phyloP scores from a whole-genome alignment of 805 yeast species.

The Candida xyloterini region DNA sequence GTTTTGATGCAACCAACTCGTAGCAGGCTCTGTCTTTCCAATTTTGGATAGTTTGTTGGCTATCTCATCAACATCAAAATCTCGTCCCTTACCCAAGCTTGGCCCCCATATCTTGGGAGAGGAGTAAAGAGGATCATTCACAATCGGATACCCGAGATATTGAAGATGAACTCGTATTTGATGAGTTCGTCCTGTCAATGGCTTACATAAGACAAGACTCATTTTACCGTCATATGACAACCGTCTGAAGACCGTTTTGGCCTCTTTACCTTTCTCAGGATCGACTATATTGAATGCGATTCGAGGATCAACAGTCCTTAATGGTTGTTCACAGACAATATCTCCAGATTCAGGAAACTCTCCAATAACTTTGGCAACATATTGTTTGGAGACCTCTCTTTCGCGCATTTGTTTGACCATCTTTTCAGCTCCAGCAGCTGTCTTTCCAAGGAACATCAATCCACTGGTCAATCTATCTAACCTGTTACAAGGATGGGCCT shows the following conservation, averaged over 20 bases:
- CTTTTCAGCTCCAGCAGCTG: constrained; percentile 70
- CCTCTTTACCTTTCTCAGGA: constrained; percentile 57
- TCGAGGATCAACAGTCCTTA: constrained; percentile 70
- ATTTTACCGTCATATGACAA: constrained; percentile 63
- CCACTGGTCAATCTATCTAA: constrained; percentile 92
- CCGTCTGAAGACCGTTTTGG: constrained; percentile 67
- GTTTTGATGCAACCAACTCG: constrained; percentile 62
- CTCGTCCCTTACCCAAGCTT: constrained; percentile 59
- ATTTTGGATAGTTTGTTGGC: constrained; percentile 51
- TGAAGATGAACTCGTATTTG: constrained; percentile 94
- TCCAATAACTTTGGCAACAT: constrained; percentile 85
- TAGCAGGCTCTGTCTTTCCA: constrained; percentile 68
- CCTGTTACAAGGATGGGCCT: constrained; percentile 82
- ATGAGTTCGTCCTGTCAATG: constrained; percentile 91
- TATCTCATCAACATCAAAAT: constrained; percentile 43
- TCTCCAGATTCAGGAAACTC: constrained; percentile 61
- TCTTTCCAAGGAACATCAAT: constrained; percentile 84
- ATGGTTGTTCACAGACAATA: constrained; percentile 61
- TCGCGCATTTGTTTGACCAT: constrained; percentile 71
- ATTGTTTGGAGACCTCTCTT: constrained; percentile 73
- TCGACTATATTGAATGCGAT: constrained; percentile 64
- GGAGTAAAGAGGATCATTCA: constrained; percentile 89
- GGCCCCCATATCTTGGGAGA: constrained; percentile 80
- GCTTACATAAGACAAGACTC: constrained; percentile 78
- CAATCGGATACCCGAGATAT: constrained; percentile 83